Conservation (phyloP, 371 early-diverging fungal species). For the Mortierella sp. region DNA sequence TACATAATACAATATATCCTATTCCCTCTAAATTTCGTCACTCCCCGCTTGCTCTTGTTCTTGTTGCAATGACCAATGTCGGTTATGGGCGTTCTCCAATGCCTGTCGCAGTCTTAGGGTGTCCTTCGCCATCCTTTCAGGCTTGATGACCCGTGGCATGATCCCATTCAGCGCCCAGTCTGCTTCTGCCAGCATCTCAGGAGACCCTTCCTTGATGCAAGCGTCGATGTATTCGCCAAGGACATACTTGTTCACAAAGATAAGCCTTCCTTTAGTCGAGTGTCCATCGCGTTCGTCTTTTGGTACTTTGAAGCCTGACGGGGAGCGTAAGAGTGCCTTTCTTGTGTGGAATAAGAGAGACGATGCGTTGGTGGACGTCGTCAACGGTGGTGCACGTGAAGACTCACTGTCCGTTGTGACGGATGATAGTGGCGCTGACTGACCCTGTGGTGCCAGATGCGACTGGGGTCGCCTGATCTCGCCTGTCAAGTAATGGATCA, state of each 20-base stretch:
- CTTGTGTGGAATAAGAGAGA: constrained; percentile 9
- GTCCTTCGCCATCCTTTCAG: constrained; percentile 24
- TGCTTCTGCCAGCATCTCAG: constrained; percentile 38
- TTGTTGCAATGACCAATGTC: background rate
- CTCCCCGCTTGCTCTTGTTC: background rate
- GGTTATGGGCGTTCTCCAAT: constrained; percentile 21
- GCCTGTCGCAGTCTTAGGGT: constrained; percentile 33
- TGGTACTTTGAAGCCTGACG: constrained; percentile 1
- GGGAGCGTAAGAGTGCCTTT: background rate
- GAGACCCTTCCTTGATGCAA: constrained; percentile 43
- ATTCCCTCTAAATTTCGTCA: background rate
- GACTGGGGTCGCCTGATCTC: constrained; percentile 8
- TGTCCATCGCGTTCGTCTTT: background rate
- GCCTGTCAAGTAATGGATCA: constrained; percentile 37
- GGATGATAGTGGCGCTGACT: background rate
- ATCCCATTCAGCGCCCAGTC: constrained; percentile 37
- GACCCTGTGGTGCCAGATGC: background rate
- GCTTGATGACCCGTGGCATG: constrained; percentile 37
- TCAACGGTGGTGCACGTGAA: constrained; percentile 3
- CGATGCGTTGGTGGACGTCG: background rate
- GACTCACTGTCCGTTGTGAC: constrained; percentile 7
- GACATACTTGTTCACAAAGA: constrained; percentile 48
- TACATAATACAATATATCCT: no score
- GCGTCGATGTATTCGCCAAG: constrained; percentile 50
- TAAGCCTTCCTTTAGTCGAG: constrained; percentile 11